A percentile compares a stretch with the other conserved stretches of the same genome.
Evolutionary conservation across 257 asterid species (phyloP).

Genomic region (Craterostigma plantagineum): DNA sequence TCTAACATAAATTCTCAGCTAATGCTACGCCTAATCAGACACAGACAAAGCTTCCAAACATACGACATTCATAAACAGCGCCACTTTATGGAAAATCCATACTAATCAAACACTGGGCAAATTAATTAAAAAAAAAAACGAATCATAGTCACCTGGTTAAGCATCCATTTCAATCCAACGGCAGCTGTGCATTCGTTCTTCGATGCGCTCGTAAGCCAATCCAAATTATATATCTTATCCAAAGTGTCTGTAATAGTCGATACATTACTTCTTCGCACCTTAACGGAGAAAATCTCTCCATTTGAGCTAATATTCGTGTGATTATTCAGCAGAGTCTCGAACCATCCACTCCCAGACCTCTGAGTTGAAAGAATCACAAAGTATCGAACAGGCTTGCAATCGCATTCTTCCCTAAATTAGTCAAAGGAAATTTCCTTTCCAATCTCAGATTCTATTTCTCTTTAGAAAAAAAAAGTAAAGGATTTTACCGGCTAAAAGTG

Average conservation of each 20-base stretch:
- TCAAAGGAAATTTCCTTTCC: conserved; percentile 8
- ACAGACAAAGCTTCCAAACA: no score
- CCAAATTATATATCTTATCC: conserved; percentile 76
- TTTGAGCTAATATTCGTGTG: conserved; percentile 89
- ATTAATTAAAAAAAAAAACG: conserved; percentile 2
- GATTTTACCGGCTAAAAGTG: conserved; percentile 57
- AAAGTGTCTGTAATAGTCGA: conserved; percentile 59
- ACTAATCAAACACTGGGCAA: no score
- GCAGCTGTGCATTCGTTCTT: conserved; percentile 98
- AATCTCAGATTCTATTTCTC: not conserved
- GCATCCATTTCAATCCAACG: conserved; percentile 98
- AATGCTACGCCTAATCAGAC: no score
- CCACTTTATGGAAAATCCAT: no score
- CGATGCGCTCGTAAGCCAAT: conserved; percentile 72
- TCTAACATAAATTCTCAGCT: no score
- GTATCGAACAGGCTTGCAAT: conserved; percentile 73
- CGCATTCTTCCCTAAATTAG: conserved; percentile 69
- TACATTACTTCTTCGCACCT: conserved; percentile 56
- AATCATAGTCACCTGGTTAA: conserved; percentile 51
- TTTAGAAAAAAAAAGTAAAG: not conserved
- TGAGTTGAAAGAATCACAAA: conserved; percentile 88
- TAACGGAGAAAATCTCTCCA: conserved; percentile 92
- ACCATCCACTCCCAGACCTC: conserved; percentile 99
- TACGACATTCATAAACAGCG: no score
- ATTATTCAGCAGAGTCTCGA: conserved; percentile 80